phyloP scores from a whole-genome alignment of 1,284 basidiomycete species.

The Leccinum subfulvum region DNA sequence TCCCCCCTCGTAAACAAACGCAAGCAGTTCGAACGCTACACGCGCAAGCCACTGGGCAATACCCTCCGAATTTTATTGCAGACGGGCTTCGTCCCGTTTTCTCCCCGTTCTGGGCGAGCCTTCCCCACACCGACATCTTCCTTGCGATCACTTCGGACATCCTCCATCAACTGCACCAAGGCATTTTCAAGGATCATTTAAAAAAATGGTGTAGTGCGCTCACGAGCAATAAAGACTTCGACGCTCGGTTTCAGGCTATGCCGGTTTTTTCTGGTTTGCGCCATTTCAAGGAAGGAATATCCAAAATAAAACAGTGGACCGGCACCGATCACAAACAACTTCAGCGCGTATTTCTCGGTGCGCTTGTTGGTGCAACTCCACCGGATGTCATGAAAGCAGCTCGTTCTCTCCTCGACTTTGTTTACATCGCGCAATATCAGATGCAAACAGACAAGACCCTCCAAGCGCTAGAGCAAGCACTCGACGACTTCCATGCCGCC shows the following conservation, averaged over 20 bases:
- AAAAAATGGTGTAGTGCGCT: neutral
- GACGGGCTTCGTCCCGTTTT: neutral
- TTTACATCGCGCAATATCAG: neutral
- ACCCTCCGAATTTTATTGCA: neutral
- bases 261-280: neutral
- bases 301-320: neutral
- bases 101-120: neutral
- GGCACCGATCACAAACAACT: constrained; percentile 1
- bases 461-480: neutral
- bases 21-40: neutral
- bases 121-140: neutral
- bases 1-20: neutral
- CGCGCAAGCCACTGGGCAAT: neutral
- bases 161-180: neutral
- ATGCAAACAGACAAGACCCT: neutral
- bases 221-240: neutral
- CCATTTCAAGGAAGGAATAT: constrained; percentile 1
- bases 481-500: neutral
- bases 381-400: neutral
- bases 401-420: neutral
- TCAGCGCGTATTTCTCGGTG: neutral
- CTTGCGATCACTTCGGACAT: neutral
- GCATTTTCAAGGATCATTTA: constrained; percentile 2
- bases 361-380: neutral
- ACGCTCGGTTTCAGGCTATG: neutral